phyloP scores from a whole-genome alignment of 1,284 basidiomycete species.

The Xerocomus cyaneibrunnescens region DNA sequence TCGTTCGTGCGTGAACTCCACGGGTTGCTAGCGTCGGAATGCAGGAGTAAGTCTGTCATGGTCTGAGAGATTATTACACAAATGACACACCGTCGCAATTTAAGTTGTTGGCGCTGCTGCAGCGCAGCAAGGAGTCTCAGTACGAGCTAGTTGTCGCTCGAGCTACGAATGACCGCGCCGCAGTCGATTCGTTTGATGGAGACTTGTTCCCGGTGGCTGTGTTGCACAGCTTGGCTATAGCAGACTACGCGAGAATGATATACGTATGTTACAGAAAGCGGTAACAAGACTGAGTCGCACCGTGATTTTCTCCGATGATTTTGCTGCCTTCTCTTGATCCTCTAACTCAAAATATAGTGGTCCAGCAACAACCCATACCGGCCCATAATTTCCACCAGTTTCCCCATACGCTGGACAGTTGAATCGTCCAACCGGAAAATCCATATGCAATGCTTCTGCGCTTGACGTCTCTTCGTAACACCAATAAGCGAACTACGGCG shows the following conservation, averaged over 20 bases:
- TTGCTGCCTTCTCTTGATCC: too few species aligned
- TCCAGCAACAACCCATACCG: too few species aligned
- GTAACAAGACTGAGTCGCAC: too few species aligned
- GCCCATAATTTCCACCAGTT: too few species aligned
- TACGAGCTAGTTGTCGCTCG: background rate
- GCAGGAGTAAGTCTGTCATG: slow-evolving; percentile 1
- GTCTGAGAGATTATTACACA: background rate
- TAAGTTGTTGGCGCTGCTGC: slow-evolving; percentile 9
- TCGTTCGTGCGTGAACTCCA: slow-evolving; percentile 6
- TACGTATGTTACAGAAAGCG: too few species aligned
- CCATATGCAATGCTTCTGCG: background rate
- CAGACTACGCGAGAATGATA: too few species aligned
- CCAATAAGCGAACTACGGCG: background rate
- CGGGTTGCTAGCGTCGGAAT: slow-evolving; percentile 4
- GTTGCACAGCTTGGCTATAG: too few species aligned
- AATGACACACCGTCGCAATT: slow-evolving; percentile 12
- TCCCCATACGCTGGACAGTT: background rate
- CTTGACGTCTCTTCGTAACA: background rate
- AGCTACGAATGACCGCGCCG: slow-evolving; percentile 10
- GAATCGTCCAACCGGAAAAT: background rate
- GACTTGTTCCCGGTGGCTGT: slow-evolving; percentile 13
- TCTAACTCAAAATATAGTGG: too few species aligned
- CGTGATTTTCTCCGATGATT: too few species aligned
- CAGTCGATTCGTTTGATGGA: slow-evolving; percentile 5
- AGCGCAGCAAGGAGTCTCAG: slow-evolving; percentile 10